phyloP scores from a whole-genome alignment of 441 rosid species.

The Arabidopsis lyrata region DNA sequence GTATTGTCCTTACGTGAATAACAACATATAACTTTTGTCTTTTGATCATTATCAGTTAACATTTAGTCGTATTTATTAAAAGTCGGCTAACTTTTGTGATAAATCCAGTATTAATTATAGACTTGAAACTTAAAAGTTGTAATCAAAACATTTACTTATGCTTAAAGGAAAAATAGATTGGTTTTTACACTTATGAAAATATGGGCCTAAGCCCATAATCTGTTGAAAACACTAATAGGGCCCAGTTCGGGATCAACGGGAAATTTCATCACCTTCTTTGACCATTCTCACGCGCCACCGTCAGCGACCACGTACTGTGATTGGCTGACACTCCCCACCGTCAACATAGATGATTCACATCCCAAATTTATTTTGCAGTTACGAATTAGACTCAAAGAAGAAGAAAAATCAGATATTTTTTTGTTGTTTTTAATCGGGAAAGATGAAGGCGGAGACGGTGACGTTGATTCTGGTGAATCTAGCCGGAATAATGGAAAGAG shows the following conservation, averaged over 20 bases:
- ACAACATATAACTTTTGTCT: neutral
- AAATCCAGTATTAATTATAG: neutral
- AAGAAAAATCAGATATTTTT: neutral
- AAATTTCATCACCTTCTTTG: slow-evolving; percentile 5
- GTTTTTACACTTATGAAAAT: neutral
- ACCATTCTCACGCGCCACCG: slow-evolving; percentile 45
- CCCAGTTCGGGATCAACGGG: neutral
- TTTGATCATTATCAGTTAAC: neutral
- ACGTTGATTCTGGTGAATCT: slow-evolving; percentile 77
- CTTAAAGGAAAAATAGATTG: too few relatives aligned
- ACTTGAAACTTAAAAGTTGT: too few relatives aligned
- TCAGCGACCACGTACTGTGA: slow-evolving; percentile 26
- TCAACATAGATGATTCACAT: slow-evolving; percentile 23
- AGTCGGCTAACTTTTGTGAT: neutral
- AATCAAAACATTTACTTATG: neutral
- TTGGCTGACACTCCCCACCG: slow-evolving; percentile 14
- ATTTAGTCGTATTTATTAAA: neutral
- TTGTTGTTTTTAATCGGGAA: neutral
- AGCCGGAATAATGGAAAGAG: slow-evolving; percentile 94
- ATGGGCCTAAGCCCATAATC: neutral
- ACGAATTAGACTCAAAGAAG: neutral
- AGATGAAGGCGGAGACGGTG: slow-evolving; percentile 65
- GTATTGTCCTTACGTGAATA: neutral
- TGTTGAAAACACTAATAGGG: neutral
- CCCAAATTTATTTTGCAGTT: slow-evolving; percentile 14